Percentiles rank a stretch among this genome's conserved stretches.
These are phyloP conservation scores for Paramecium primaurelia DNA, from an alignment of 73 alveolate genomes.

Conservation along the genomic window DNA sequence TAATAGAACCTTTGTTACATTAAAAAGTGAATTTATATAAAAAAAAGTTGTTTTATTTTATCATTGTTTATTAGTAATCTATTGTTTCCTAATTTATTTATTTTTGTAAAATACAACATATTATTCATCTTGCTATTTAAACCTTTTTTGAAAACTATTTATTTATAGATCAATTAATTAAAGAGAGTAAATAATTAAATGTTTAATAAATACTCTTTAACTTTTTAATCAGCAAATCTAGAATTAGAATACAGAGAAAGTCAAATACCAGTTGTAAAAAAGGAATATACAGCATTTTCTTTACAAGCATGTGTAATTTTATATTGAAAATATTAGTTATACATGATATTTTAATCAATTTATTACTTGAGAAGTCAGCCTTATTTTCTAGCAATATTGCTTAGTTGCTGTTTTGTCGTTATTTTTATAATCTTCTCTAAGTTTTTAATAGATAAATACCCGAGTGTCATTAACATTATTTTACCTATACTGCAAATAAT, in stretches of 20 bases:
- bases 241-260: constrained; percentile 12
- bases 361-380: background rate
- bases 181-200: background rate
- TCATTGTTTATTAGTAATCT: no score
- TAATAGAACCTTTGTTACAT: background rate
- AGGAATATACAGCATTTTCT: background rate
- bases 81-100: background rate
- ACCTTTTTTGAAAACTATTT: background rate
- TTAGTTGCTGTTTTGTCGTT: background rate
- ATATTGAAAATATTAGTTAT: background rate
- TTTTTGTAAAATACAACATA: no score
- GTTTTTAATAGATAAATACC: background rate
- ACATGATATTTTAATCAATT: background rate
- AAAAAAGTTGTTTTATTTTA: no score
- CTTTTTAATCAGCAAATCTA: background rate
- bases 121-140: background rate
- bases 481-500: background rate
- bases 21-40: no score
- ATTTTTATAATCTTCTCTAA: background rate
- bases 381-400: background rate
- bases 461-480: background rate
- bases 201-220: background rate
- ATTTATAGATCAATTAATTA: background rate
- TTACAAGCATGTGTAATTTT: background rate
- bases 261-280: background rate